Evolutionary conservation across 768 basidiomycete genomes (phyloP).

Genomic region (Mycena rosella): DNA sequence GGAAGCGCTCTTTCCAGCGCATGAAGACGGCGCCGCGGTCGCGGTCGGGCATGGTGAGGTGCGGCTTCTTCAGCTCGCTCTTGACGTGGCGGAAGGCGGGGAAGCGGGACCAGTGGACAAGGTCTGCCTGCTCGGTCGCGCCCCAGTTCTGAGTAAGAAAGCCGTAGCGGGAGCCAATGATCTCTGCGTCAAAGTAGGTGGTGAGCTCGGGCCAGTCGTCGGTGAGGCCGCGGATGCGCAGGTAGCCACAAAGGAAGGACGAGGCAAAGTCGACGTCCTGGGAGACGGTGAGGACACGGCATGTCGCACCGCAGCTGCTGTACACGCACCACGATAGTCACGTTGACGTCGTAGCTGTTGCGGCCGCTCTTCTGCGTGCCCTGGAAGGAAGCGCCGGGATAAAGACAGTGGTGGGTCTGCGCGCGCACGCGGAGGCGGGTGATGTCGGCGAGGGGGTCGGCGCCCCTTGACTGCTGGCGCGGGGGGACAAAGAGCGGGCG

Average conservation of each 20-base stretch:
- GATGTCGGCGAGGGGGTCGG: constrained; percentile 76
- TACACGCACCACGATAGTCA: constrained; percentile 90
- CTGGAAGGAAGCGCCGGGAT: constrained; percentile 89
- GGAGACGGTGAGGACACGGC: constrained; percentile 5
- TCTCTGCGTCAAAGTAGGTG: constrained; percentile 97
- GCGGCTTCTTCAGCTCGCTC: constrained; percentile 82
- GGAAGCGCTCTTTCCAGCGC: constrained; percentile 96
- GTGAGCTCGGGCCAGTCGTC: constrained; percentile 96
- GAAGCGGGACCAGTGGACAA: constrained; percentile 95
- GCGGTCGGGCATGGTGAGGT: constrained; percentile 81
- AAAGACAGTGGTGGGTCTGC: constrained; percentile 81
- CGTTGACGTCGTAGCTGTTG: constrained; percentile 94
- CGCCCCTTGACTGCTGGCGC: constrained; percentile 41
- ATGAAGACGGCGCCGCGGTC: constrained; percentile 91
- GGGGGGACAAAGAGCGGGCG: constrained; percentile 37
- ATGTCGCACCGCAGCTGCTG: constrained; percentile 18
- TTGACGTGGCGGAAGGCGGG: constrained; percentile 89
- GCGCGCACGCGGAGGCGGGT: constrained; percentile 81
- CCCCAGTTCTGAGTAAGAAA: constrained; percentile 94
- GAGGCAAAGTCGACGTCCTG: constrained; percentile 92
- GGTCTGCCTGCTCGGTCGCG: constrained; percentile 90
- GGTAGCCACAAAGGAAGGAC: constrained; percentile 91
- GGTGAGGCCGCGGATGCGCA: constrained; percentile 92
- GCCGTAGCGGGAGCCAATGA: constrained; percentile 91
- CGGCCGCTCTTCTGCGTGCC: constrained; percentile 96